phyloP scores from a whole-genome alignment of 148 eudicot species.

The Chenopodium quinoa region DNA sequence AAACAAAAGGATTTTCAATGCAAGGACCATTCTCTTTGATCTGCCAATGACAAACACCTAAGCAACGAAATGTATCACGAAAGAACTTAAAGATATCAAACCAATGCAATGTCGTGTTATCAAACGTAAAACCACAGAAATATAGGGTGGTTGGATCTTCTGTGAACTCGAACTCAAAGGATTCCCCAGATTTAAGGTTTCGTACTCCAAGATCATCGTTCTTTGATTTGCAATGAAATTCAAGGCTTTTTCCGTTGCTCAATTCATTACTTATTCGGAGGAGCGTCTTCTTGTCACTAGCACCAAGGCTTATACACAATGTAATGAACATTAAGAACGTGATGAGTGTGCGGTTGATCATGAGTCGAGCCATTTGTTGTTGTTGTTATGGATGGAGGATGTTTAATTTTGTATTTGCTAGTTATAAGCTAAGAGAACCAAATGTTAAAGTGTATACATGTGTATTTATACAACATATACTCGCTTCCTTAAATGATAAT shows the following conservation, averaged over 20 bases:
- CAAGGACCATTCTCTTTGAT: not conserved
- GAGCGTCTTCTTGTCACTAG: not conserved
- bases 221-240: not conserved
- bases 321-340: not conserved
- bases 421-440: too few relatives aligned
- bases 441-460: not conserved
- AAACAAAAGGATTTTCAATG: not conserved
- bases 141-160: not conserved
- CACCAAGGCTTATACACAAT: not conserved
- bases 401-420: too few relatives aligned
- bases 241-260: not conserved
- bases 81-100: not conserved
- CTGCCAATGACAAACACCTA: not conserved
- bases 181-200: not conserved
- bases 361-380: not conserved
- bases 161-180: not conserved
- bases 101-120: not conserved
- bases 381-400: not conserved
- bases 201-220: not conserved
- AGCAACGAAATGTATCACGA: not conserved
- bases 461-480: too few relatives aligned
- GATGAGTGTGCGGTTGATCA: not conserved
- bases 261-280: not conserved
- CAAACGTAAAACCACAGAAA: not conserved
- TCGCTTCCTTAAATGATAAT: too few relatives aligned